Evolutionary conservation across 331 rosid species (phyloP), one percentile per base, ranked within the genome.

Genomic region (Acacia concinna): DNA sequence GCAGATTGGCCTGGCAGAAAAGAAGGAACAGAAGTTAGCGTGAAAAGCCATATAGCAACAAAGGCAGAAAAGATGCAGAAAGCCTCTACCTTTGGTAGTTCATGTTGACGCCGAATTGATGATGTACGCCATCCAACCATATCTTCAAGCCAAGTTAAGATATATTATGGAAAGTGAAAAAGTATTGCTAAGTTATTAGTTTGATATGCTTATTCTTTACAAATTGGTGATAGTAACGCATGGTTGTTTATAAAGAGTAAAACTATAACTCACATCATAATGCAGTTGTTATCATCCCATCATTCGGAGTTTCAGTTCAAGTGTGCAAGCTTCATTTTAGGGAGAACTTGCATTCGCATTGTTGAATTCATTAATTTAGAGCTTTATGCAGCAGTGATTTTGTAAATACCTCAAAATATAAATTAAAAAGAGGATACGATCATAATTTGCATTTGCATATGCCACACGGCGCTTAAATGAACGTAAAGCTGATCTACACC

Each of bases 81-180:
- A 30, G 18, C 14, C 77, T 73, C 72, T 83, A 90, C 98, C 96
- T 90, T 87, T 2, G 98, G 98, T 79, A 95, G 97, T 88, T 95
- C 98, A 85, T 86, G 85, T 79, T 91, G 96, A 80, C 97, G 97
- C 51, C 98, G 89, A 78, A 95, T 95, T 8, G 98, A 95, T 59
- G 98, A 95, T 23, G 98, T 95, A 81, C 97, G 87, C 98, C 98
- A 95, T 70, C 98, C 98, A 77, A 95, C 98, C 94, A 95, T 87
- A 86, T 95, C 97, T 92, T 87, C 70, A 83, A 73, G 70, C 43
- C 18, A 46, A 75, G 94, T 92, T 81, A 90, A 85, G 90, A 81
- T 87, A 84, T 80, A 43, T 64, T 23, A 43, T 28, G 68, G 17
- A 62, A 75, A 40, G 59, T 14, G 44, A 17, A 2, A 69, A 43